phyloP scores from a whole-genome alignment of 2,329 filamentous ascomycete genomes.

The Paecilomyces sp. region DNA sequence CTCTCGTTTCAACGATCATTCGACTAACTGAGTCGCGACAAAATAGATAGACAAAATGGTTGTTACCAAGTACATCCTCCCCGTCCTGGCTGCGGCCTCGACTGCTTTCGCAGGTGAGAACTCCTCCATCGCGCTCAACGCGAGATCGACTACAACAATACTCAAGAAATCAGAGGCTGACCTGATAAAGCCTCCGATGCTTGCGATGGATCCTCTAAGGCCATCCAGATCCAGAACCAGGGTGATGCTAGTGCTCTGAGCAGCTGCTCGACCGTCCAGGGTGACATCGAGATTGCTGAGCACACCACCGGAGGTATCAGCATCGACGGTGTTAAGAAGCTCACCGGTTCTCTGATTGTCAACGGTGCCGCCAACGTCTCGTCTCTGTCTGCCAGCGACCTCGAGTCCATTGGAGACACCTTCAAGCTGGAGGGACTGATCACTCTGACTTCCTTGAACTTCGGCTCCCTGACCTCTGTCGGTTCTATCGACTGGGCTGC shows the following conservation, averaged over 20 bases:
- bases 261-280: constrained; percentile 61
- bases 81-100: constrained; percentile 48
- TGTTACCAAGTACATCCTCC: constrained; percentile 49
- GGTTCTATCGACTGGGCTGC: constrained; percentile 64
- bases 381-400: constrained; percentile 52
- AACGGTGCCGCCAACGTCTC: constrained; percentile 55
- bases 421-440: constrained; percentile 66
- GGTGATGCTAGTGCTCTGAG: constrained; percentile 56
- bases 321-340: constrained; percentile 54
- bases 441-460: constrained; percentile 59
- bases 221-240: constrained; percentile 51
- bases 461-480: constrained; percentile 59
- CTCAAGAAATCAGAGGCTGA: constrained; percentile 8
- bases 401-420: constrained; percentile 60
- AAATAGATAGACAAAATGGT: constrained; percentile 36
- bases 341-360: constrained; percentile 50
- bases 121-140: background rate
- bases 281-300: constrained; percentile 58
- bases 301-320: constrained; percentile 51
- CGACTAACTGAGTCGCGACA: background rate
- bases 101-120: constrained; percentile 42
- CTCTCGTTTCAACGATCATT: background rate
- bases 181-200: constrained; percentile 4
- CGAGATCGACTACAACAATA: no score
- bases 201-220: constrained; percentile 12